Evolutionary conservation across 2,329 filamentous ascomycete species (phyloP).

Genomic region (Penicillium digitatum): DNA sequence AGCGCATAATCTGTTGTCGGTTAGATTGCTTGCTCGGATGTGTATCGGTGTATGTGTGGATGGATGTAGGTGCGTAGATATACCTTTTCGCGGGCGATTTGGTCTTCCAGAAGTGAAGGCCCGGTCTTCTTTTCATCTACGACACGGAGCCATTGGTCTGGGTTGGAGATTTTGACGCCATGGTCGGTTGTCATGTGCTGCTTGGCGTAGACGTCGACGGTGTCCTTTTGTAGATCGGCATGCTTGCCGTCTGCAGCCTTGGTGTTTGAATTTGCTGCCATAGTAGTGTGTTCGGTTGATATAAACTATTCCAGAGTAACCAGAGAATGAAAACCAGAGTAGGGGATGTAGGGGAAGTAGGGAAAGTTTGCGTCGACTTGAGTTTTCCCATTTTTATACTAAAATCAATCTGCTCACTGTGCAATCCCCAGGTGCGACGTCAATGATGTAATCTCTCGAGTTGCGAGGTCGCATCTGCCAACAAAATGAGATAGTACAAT

Average conservation of each 20-base stretch:
- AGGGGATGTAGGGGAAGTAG: too few species aligned
- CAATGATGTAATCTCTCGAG: conserved; percentile 16
- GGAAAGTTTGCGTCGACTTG: not conserved
- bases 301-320: not conserved
- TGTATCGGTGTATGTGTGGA: not conserved
- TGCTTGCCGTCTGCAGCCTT: conserved; percentile 47
- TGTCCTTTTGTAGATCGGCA: conserved; percentile 58
- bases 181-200: conserved; percentile 69
- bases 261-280: conserved; percentile 12
- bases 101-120: conserved; percentile 67
- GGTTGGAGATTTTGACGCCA: conserved; percentile 68
- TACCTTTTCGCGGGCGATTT: conserved; percentile 70
- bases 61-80: too few species aligned
- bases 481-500: not conserved
- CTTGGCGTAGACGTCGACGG: conserved; percentile 55
- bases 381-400: not conserved
- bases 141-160: conserved; percentile 73
- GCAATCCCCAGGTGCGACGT: not conserved
- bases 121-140: conserved; percentile 61
- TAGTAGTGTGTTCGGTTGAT: conserved; percentile 8
- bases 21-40: not conserved
- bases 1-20: conserved; percentile 51
- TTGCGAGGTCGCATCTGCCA: not conserved
- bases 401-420: not conserved
- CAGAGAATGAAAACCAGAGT: not conserved